Evolutionary conservation across 2,329 filamentous ascomycete species (phyloP).

Genomic region (Fusarium foetens): DNA sequence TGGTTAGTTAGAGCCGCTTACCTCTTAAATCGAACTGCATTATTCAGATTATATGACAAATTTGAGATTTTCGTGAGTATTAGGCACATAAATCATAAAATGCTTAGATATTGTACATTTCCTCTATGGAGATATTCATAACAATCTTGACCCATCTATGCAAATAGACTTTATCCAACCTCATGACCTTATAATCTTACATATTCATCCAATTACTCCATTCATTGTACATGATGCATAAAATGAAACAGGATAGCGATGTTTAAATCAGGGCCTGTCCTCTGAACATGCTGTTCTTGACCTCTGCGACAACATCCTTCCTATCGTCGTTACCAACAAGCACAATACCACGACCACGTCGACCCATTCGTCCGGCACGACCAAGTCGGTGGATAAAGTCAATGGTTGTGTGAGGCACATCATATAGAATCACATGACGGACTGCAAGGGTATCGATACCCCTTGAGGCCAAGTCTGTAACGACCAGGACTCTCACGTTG

Average conservation of each 20-base stretch:
- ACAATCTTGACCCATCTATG: conserved; percentile 1
- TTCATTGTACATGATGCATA: conserved; percentile 38
- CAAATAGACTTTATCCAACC: conserved; percentile 8
- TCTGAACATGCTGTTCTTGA: conserved; percentile 88
- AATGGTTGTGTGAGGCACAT: conserved; percentile 97
- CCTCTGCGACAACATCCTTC: conserved; percentile 89
- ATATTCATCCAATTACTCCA: conserved; percentile 26
- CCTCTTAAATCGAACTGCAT: not conserved
- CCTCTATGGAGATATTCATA: conserved; percentile 25
- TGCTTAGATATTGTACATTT: conserved; percentile 3
- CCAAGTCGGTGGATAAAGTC: conserved; percentile 98
- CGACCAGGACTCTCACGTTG: conserved; percentile 91
- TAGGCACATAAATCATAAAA: not conserved
- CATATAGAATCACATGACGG: conserved; percentile 90
- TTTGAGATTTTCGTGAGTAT: not conserved
- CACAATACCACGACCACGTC: conserved; percentile 88
- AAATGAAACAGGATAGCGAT: not conserved
- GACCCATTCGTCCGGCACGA: conserved; percentile 90
- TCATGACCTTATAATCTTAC: conserved; percentile 20
- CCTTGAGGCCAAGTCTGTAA: conserved; percentile 89
- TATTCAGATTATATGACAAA: not conserved
- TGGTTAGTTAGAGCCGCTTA: not conserved
- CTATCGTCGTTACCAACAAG: conserved; percentile 90
- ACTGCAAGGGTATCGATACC: conserved; percentile 96
- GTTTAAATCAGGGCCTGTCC: conserved; percentile 78